phyloP scores from a whole-genome alignment of 352 stramenopile genomes.

The Phytopythium mirpurense region DNA sequence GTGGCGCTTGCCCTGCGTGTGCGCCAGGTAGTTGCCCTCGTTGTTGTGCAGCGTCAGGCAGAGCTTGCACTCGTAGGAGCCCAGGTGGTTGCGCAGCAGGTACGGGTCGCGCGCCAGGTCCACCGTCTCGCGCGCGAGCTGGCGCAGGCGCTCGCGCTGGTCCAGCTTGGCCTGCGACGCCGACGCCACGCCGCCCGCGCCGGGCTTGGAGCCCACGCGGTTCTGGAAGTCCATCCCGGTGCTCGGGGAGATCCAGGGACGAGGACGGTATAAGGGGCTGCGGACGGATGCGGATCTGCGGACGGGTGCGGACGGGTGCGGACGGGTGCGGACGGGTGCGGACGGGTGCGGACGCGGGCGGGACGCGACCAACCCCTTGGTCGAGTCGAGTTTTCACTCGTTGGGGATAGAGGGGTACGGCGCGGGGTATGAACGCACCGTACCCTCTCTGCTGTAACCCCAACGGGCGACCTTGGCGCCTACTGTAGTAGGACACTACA shows the following conservation, averaged over 20 bases:
- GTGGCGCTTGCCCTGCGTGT: conserved; percentile 99
- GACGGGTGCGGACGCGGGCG: neutral
- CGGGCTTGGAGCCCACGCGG: conserved; percentile 76
- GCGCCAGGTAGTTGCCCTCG: conserved; percentile 98
- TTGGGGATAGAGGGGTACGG: neutral
- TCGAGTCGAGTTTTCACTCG: too few species aligned
- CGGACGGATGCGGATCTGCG: neutral
- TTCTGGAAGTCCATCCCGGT: conserved; percentile 86
- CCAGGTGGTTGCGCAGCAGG: conserved; percentile 99
- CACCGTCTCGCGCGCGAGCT: conserved; percentile 98
- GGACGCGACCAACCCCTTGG: too few species aligned
- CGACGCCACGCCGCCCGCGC: conserved; percentile 67
- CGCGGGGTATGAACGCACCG: too few species aligned
- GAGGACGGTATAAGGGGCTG: neutral
- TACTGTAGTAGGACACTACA: too few species aligned
- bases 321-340: neutral
- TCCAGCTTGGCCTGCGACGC: conserved; percentile 87
- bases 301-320: neutral
- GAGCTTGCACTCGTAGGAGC: conserved; percentile 98
- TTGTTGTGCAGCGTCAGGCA: conserved; percentile 99
- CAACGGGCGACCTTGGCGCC: too few species aligned
- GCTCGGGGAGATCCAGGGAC: neutral
- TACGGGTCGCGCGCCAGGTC: conserved; percentile 99
- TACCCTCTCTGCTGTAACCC: too few species aligned
- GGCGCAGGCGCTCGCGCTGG: conserved; percentile 93